phyloP scores from a whole-genome alignment of 176 grass and related monocot species.

The Rhynchospora breviuscula region DNA sequence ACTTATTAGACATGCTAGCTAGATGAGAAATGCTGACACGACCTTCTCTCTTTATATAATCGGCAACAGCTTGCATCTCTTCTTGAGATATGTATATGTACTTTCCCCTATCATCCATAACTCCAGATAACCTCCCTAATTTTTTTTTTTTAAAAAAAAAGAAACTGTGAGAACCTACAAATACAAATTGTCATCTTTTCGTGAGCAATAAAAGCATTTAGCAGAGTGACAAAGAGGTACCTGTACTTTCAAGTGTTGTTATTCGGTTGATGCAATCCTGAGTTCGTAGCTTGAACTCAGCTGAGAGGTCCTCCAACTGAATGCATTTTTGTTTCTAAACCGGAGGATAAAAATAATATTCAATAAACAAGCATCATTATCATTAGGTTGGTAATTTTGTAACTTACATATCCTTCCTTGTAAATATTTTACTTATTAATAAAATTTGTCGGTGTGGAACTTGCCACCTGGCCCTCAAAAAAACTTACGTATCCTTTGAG shows the following conservation, averaged over 20 bases:
- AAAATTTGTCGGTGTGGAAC: too few relatives aligned
- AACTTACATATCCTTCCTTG: too few relatives aligned
- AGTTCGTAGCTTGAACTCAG: slow-evolving; percentile 77
- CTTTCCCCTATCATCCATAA: slow-evolving; percentile 94
- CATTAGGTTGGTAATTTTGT: too few relatives aligned
- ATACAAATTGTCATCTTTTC: not conserved
- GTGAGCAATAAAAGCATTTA: not conserved
- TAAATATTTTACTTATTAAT: too few relatives aligned
- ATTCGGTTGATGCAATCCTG: slow-evolving; percentile 93
- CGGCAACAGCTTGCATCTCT: slow-evolving; percentile 86
- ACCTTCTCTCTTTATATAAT: slow-evolving; percentile 73
- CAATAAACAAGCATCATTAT: not conserved
- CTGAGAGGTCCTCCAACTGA: slow-evolving; percentile 77
- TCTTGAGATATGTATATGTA: slow-evolving; percentile 75
- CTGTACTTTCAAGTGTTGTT: slow-evolving; percentile 59
- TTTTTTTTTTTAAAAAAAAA: not conserved
- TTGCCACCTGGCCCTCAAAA: too few relatives aligned
- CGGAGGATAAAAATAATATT: not conserved
- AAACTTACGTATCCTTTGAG: too few relatives aligned
- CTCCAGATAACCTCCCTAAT: slow-evolving; percentile 78
- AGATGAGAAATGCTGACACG: slow-evolving; percentile 80
- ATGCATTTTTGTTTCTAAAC: slow-evolving; percentile 87
- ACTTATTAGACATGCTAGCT: slow-evolving; percentile 73
- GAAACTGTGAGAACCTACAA: not conserved
- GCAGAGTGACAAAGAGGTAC: slow-evolving; percentile 28